phyloP scores from a whole-genome alignment of 352 stramenopile species.

The Globisporangium spiculum region DNA sequence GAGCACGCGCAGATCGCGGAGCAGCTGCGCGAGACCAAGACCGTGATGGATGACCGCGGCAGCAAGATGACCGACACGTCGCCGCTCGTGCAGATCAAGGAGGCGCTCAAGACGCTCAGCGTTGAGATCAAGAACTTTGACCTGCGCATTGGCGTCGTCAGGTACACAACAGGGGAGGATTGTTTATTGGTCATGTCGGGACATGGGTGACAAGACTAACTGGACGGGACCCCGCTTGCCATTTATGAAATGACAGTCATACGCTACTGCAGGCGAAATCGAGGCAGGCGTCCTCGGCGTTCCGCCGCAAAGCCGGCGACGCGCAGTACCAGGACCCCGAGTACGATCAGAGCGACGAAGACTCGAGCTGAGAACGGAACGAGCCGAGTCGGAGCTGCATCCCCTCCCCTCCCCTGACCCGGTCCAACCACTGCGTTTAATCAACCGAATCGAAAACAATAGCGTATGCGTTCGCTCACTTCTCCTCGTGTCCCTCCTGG shows the following conservation, averaged over 20 bases:
- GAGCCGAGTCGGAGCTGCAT: too few relatives aligned
- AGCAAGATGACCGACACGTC: slow-evolving; percentile 87
- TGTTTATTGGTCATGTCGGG: neutral
- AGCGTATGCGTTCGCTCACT: too few relatives aligned
- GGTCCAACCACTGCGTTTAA: too few relatives aligned
- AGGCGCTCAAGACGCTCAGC: slow-evolving; percentile 72
- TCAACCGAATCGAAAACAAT: too few relatives aligned
- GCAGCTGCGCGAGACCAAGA: slow-evolving; percentile 74
- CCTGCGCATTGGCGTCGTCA: slow-evolving; percentile 76
- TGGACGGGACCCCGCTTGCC: neutral
- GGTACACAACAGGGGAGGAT: slow-evolving; percentile 11
- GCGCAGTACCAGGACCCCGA: slow-evolving; percentile 59
- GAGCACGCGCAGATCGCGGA: slow-evolving; percentile 72
- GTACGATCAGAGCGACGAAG: slow-evolving; percentile 78
- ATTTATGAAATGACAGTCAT: slow-evolving; percentile 27
- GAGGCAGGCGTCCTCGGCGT: slow-evolving; percentile 43
- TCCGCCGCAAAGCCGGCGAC: slow-evolving; percentile 37
- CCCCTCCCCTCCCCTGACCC: too few relatives aligned
- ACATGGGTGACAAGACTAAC: neutral
- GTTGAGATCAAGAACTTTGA: slow-evolving; percentile 83
- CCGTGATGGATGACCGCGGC: slow-evolving; percentile 72
- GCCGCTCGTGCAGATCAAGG: slow-evolving; percentile 83
- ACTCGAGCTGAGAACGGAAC: slow-evolving; percentile 46
- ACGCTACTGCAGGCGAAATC: slow-evolving; percentile 75
- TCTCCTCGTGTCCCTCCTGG: too few relatives aligned